These are phyloP conservation scores for Sporobolomyces roseus DNA, from an alignment of 768 basidiomycete species.

Conservation along the genomic window DNA sequence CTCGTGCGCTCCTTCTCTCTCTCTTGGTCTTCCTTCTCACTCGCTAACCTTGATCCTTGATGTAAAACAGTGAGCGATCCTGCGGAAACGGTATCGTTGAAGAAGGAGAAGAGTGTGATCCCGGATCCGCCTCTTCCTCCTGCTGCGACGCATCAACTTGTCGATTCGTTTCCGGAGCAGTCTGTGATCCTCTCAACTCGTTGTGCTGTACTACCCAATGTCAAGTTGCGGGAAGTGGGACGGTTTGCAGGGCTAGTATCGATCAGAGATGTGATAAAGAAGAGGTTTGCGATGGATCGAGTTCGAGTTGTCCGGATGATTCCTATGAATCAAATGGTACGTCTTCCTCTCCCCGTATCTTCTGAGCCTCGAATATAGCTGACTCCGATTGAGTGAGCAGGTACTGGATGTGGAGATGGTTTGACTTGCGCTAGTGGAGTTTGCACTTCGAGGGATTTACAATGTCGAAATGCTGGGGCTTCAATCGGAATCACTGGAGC, in stretches of 20 bases:
- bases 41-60: background rate
- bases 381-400: constrained; percentile 47
- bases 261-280: constrained; percentile 65
- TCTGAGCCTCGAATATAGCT: constrained; percentile 4
- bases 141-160: constrained; percentile 74
- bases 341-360: background rate
- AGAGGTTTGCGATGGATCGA: constrained; percentile 15
- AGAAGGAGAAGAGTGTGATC: constrained; percentile 81
- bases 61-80: constrained; percentile 11
- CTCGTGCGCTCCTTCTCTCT: constrained; percentile 39
- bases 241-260: constrained; percentile 65
- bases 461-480: constrained; percentile 70
- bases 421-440: constrained; percentile 71
- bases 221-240: constrained; percentile 56
- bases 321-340: constrained; percentile 37
- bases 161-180: constrained; percentile 59
- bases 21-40: constrained; percentile 29
- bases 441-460: constrained; percentile 68
- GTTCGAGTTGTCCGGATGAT: constrained; percentile 30
- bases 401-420: constrained; percentile 65
- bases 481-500: constrained; percentile 66
- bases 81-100: constrained; percentile 73
- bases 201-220: constrained; percentile 71
- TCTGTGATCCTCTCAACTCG: constrained; percentile 73
- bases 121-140: constrained; percentile 56